These are phyloP conservation scores for Apiospora malaysiana DNA, from an alignment of 2,329 filamentous ascomycete species.

Conservation along the genomic window DNA sequence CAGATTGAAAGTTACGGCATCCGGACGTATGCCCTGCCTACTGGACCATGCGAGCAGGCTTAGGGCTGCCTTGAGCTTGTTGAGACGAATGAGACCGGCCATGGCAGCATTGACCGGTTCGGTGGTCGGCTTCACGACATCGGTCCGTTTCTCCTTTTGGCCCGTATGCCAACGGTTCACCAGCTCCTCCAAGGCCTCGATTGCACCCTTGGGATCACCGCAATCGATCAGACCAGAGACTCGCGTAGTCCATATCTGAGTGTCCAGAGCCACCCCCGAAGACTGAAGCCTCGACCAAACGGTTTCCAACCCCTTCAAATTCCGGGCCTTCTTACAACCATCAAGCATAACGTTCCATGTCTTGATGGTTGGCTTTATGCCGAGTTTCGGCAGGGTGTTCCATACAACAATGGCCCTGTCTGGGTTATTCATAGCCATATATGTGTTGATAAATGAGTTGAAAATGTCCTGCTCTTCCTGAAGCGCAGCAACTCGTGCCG, in stretches of 20 bases:
- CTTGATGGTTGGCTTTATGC: constrained; percentile 62
- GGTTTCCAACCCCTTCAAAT: constrained; percentile 64
- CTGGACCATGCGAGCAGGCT: constrained; percentile 65
- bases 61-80: constrained; percentile 54
- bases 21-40: constrained; percentile 58
- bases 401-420: constrained; percentile 36
- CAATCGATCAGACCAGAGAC: constrained; percentile 69
- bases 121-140: constrained; percentile 59
- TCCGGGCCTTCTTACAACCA: constrained; percentile 67
- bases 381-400: constrained; percentile 43
- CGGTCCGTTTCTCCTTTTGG: constrained; percentile 27
- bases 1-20: constrained; percentile 70
- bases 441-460: constrained; percentile 37
- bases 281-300: constrained; percentile 70
- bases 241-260: constrained; percentile 71
- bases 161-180: constrained; percentile 57
- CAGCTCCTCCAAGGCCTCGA: constrained; percentile 72
- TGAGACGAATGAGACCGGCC: constrained; percentile 61
- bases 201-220: constrained; percentile 58
- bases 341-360: constrained; percentile 78
- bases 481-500: constrained; percentile 30
- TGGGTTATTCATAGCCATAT: constrained; percentile 36
- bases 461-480: constrained; percentile 32
- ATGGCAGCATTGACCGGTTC: constrained; percentile 74
- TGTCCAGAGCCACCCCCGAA: constrained; percentile 66